Base-by-base conservation (phyloP, 192 early-diverging fungal species). In the Backusella psychrophila region DNA sequence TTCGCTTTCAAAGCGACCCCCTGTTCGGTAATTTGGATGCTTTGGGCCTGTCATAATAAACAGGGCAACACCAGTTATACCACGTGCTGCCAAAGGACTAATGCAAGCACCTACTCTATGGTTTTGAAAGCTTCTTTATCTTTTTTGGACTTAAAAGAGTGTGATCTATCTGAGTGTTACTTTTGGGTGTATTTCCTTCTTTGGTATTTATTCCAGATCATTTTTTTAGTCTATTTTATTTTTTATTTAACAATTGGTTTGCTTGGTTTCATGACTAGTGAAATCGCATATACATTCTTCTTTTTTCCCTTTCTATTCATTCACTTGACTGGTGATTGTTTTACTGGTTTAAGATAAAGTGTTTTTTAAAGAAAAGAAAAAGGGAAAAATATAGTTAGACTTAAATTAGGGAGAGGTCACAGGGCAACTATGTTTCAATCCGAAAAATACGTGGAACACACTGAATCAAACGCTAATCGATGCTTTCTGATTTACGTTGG, bases 381-480 rank as follows among this genome's bases (percentile, higher is more conserved):
- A 56, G 42, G 4, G 42, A 44, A 9, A 3, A 29, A 63, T 8
- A 63, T 63, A 63, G 56, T 29, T 63, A 63, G 12, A 4, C 4
- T 8, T 63, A 26, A 63, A 63, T 63, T 63, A 12, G 11, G 52
- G n/a, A 53, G 19, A 29, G 56, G 23, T 63, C 56, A 63, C 56
- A 63, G 56, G 56, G 56, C 56, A 63, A 29, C 21, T 63, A 63
- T 63, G 56, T 63, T 63, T 63, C 56, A 63, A 63, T 63, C 23
- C 23, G 12, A 63, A 63, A 63, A 63, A 23, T 6, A 63, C 56
- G 9, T 63, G 15, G 56, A 63, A 63, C 11, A 44, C 2, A 63
- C 56, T 63, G 56, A 63, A 63, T 63, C 56, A 63, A 63, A 63
- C 11, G 56, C 26, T 63, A 26, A 29, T 63, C 11, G 12, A 63